Evolutionary conservation across 805 yeast genomes (phyloP).

Genomic region (Metschnikowia orientalis): DNA sequence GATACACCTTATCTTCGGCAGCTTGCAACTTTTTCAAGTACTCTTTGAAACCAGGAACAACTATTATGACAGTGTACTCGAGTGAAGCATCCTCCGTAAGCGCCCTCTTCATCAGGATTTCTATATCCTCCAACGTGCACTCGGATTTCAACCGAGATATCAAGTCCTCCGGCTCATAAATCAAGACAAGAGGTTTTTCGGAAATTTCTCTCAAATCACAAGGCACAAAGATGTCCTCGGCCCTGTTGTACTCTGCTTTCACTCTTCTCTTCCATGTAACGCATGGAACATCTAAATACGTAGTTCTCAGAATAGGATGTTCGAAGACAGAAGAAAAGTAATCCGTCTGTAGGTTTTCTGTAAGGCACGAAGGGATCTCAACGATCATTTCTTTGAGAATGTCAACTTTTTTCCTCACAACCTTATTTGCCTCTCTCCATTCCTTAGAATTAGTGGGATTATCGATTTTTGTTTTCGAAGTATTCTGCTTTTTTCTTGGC

Average conservation of each 20-base stretch:
- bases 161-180: slow-evolving; percentile 46
- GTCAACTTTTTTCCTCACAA: slow-evolving; percentile 45
- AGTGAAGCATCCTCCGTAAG: slow-evolving; percentile 17
- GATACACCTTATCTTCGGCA: slow-evolving; percentile 44
- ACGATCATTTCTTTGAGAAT: slow-evolving; percentile 48
- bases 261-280: slow-evolving; percentile 51
- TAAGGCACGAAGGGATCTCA: slow-evolving; percentile 29
- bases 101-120: slow-evolving; percentile 7
- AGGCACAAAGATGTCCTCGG: slow-evolving; percentile 54
- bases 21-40: slow-evolving; percentile 41
- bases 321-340: slow-evolving; percentile 16
- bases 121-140: slow-evolving; percentile 8
- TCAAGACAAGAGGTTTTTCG: slow-evolving; percentile 44
- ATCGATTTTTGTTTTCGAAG: slow-evolving; percentile 1
- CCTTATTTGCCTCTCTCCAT: slow-evolving; percentile 32
- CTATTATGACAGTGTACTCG: slow-evolving; percentile 34
- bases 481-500: slow-evolving; percentile 4
- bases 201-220: slow-evolving; percentile 33
- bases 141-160: slow-evolving; percentile 20
- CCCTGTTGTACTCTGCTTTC: slow-evolving; percentile 44
- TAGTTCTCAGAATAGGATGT: slow-evolving; percentile 22
- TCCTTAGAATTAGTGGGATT: slow-evolving; percentile 22
- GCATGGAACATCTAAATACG: slow-evolving; percentile 33
- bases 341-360: slow-evolving; percentile 25
- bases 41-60: slow-evolving; percentile 48